A percentile compares a stretch with the other conserved stretches of the same genome.
Evolutionary conservation across 1,284 basidiomycete species (phyloP).

Genomic region (Pseudozyma tsukubaensis): DNA sequence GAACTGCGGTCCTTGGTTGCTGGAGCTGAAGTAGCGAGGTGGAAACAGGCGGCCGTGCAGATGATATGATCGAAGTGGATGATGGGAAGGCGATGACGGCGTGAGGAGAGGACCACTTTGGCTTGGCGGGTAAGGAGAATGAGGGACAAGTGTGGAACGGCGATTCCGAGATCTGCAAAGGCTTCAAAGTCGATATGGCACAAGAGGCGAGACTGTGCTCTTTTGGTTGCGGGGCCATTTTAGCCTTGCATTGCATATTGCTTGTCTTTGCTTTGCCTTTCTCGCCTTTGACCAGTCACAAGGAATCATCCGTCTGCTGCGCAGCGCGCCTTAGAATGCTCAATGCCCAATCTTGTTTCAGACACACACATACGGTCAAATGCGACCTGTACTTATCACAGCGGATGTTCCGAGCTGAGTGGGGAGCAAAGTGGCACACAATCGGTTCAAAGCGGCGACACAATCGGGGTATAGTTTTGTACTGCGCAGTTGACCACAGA

Average conservation of each 20-base stretch:
- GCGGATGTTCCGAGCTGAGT: no score
- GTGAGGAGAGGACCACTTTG: conserved; percentile 1
- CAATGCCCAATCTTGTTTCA: neutral
- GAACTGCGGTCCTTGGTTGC: neutral
- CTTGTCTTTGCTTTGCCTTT: neutral
- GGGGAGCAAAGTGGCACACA: no score
- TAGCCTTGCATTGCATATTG: conserved; percentile 7
- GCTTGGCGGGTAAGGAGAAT: conserved; percentile 16
- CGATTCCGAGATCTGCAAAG: neutral
- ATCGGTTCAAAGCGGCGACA: conserved; percentile 13
- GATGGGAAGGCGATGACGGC: neutral
- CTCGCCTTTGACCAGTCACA: conserved; percentile 3
- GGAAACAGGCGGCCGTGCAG: conserved; percentile 6
- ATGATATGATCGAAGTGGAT: conserved; percentile 14
- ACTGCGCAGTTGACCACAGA: conserved; percentile 12
- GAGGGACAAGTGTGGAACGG: neutral
- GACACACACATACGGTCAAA: neutral
- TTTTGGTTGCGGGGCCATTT: neutral
- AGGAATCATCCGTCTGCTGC: neutral
- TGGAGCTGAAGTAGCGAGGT: conserved; percentile 1
- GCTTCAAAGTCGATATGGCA: conserved; percentile 32
- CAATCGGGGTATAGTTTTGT: conserved; percentile 9
- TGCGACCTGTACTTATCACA: no score
- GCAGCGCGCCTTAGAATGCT: neutral
- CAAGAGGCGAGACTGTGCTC: conserved; percentile 16